These are phyloP conservation scores for Sclerospora graminicola DNA, from an alignment of 352 stramenopile species.

Conservation along the genomic window DNA sequence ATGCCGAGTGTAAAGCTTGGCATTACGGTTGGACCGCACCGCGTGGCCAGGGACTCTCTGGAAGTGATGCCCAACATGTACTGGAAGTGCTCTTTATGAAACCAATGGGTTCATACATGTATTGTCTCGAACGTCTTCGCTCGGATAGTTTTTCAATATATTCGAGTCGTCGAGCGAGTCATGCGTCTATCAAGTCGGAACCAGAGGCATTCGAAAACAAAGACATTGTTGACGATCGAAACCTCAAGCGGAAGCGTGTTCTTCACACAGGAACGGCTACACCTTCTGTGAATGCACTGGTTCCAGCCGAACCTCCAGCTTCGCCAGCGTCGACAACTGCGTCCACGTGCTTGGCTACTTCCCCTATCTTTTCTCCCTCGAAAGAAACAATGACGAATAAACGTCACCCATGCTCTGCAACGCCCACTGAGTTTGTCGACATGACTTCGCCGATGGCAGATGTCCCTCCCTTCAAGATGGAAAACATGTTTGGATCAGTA, in stretches of 20 bases:
- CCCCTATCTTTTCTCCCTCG: conserved; percentile 29
- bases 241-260: conserved; percentile 49
- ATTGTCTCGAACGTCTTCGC: conserved; percentile 64
- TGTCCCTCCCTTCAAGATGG: conserved; percentile 26
- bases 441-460: conserved; percentile 19
- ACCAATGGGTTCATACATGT: conserved; percentile 73
- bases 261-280: conserved; percentile 9
- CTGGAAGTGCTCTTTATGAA: conserved; percentile 80
- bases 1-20: conserved; percentile 82
- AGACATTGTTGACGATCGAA: conserved; percentile 23
- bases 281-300: conserved; percentile 8
- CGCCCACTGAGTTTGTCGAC: conserved; percentile 25
- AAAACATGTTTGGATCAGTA: conserved; percentile 21
- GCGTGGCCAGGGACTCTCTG: conserved; percentile 60
- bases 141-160: conserved; percentile 76
- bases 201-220: conserved; percentile 44
- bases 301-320: conserved; percentile 20
- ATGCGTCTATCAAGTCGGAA: conserved; percentile 46
- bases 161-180: conserved; percentile 60
- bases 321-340: conserved; percentile 25
- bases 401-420: conserved; percentile 5
- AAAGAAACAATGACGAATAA: conserved; percentile 22
- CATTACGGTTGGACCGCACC: conserved; percentile 83
- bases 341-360: conserved; percentile 23
- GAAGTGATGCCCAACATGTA: conserved; percentile 67